These are phyloP conservation scores for Lachnellula subtilissima DNA, from an alignment of 2,329 filamentous ascomycete genomes.

Conservation along the genomic window DNA sequence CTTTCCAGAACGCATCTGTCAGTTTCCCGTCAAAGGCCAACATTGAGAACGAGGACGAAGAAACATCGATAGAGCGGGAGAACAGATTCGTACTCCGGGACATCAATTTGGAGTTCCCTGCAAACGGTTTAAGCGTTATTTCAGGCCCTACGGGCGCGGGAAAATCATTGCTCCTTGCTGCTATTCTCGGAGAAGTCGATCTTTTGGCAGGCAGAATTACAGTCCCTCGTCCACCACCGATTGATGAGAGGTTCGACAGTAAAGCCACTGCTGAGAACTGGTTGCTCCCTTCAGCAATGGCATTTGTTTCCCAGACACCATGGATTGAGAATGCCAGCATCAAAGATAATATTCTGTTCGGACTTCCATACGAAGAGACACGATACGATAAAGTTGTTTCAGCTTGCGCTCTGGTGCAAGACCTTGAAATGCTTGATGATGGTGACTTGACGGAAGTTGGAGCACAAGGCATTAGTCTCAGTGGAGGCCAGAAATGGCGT, in stretches of 20 bases:
- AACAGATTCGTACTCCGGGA: slow-evolving; percentile 61
- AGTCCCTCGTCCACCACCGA: slow-evolving; percentile 48
- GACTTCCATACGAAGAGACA: slow-evolving; percentile 59
- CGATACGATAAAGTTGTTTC: slow-evolving; percentile 65
- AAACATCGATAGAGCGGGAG: slow-evolving; percentile 23
- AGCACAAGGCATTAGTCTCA: slow-evolving; percentile 76
- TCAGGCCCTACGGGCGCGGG: slow-evolving; percentile 73
- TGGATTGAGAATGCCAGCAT: slow-evolving; percentile 81
- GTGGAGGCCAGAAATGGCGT: slow-evolving; percentile 77
- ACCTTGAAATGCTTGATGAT: slow-evolving; percentile 68
- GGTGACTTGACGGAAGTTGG: slow-evolving; percentile 76
- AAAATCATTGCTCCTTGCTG: slow-evolving; percentile 68
- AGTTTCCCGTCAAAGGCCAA: slow-evolving; percentile 46
- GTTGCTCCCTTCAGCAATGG: slow-evolving; percentile 62
- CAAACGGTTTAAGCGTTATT: slow-evolving; percentile 64
- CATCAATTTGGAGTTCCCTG: slow-evolving; percentile 60
- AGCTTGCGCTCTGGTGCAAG: slow-evolving; percentile 68
- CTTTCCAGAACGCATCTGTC: slow-evolving; percentile 61
- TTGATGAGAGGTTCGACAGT: slow-evolving; percentile 44
- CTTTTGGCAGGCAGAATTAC: slow-evolving; percentile 57
- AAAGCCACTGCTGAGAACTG: slow-evolving; percentile 57
- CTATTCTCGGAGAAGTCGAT: slow-evolving; percentile 70
- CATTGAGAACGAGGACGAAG: no score
- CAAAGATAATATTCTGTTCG: slow-evolving; percentile 72
- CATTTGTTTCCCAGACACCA: slow-evolving; percentile 71